Evolutionary conservation across 345 rosid species (phyloP), one percentile per base, ranked within the genome.

Genomic region (Combretum micranthum): DNA sequence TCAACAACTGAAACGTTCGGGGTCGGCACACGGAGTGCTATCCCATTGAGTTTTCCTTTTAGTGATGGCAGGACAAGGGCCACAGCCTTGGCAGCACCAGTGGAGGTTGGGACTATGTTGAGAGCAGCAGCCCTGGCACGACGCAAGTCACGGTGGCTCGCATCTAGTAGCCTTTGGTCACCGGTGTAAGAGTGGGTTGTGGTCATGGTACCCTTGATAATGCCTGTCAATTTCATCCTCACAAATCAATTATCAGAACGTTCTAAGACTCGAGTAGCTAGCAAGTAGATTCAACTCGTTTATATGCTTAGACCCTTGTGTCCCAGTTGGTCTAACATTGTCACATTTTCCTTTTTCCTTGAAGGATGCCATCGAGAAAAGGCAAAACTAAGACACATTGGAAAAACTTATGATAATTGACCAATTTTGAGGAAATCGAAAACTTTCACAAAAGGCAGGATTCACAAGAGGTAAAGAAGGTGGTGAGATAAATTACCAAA

Each of bases 131-230:
- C 98, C 57, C 96, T 65, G 65, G 98, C 98, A 56, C 98, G 85
- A 69, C 98, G 78, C n/a, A 91, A 75, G 72, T 88, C 98, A 60
- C 96, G 96, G 79, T 91, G 98, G 65, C 96, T 91, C 0, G 98
- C 98, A 23, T 88, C 98, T 2, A 91, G 79, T 13, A 91, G 72
- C 70, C 98, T 83, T 72, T 91, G 96, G 83, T 91, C 98, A 20
- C 98, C 95, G 0, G 98, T 91, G 88, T 91, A 91, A 5, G 98
- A 91, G 75, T 91, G 98, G 71, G 98, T 91, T 16, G 98, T 91
- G 16, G 98, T 91, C 98, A 91, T 91, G 67, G 98, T 91, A 42
- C 98, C 98, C 88, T 91, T 91, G 62, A 87, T 86, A 72, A 91
- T 91, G 10, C 98, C 96, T 90, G 69, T 45, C 55, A 63, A 25